phyloP scores from a whole-genome alignment of 2,329 filamentous ascomycete species.

The Diaporthe australafricana region DNA sequence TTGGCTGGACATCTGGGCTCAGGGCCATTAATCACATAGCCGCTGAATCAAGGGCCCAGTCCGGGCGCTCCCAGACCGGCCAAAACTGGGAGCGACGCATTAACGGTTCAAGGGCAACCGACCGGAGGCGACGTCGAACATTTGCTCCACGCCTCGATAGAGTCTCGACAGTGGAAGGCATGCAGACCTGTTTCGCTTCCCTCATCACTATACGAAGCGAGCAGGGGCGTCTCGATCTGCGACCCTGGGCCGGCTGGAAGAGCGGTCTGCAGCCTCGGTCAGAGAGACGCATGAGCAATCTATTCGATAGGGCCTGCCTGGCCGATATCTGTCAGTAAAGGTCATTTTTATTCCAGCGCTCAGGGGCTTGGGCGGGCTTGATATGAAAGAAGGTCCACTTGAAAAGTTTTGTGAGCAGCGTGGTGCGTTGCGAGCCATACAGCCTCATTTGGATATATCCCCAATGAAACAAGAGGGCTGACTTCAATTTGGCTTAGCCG shows the following conservation, averaged over 20 bases:
- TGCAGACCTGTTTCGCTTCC: background rate
- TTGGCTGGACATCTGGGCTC: background rate
- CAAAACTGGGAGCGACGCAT: background rate
- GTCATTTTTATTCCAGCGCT: background rate
- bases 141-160: background rate
- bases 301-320: background rate
- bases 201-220: background rate
- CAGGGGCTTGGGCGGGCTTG: background rate
- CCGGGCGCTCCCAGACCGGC: background rate
- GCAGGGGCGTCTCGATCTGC: background rate
- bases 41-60: background rate
- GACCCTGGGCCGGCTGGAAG: background rate
- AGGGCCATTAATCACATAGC: background rate
- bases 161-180: background rate
- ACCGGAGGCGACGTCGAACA: background rate
- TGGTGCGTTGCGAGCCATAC: background rate
- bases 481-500: background rate
- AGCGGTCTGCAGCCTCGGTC: constrained; percentile 6
- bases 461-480: background rate
- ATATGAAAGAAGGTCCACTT: background rate
- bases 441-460: background rate
- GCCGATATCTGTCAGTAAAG: background rate
- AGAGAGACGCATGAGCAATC: background rate
- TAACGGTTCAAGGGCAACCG: background rate
- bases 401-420: background rate